These are phyloP conservation scores for Psophocarpus tetragonolobus DNA, from an alignment of 306 rosid genomes.

Conservation along the genomic window DNA sequence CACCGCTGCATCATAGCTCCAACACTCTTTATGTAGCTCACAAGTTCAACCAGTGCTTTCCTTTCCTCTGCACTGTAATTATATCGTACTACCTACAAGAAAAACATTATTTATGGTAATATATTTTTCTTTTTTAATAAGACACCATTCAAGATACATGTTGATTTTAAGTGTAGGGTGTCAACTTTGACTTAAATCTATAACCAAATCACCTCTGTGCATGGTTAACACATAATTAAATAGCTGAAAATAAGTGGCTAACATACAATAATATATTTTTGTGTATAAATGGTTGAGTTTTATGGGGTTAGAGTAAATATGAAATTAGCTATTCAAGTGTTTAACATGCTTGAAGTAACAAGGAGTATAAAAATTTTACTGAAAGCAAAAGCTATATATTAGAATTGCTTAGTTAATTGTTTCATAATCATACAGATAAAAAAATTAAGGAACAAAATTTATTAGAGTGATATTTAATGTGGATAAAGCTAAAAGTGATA, in stretches of 20 bases:
- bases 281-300: slow-evolving; percentile 11
- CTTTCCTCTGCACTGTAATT: slow-evolving; percentile 90
- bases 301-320: background rate
- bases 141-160: slow-evolving; percentile 19
- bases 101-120: slow-evolving; percentile 12
- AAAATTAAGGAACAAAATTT: background rate
- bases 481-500: background rate
- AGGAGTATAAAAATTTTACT: slow-evolving; percentile 23
- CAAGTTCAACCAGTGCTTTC: slow-evolving; percentile 87
- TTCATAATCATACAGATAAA: background rate
- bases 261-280: slow-evolving; percentile 4
- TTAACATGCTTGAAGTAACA: slow-evolving; percentile 12
- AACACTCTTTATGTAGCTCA: slow-evolving; percentile 91
- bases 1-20: slow-evolving; percentile 96
- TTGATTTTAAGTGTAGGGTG: background rate
- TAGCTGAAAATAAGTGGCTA: slow-evolving; percentile 5
- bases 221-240: slow-evolving; percentile 7
- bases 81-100: slow-evolving; percentile 84
- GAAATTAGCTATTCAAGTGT: background rate
- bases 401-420: slow-evolving; percentile 7
- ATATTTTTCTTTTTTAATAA: slow-evolving; percentile 14
- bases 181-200: slow-evolving; percentile 18
- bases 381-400: background rate
- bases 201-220: background rate
- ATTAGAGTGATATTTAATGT: background rate